These are phyloP conservation scores for Rhodomyrtus tomentosa DNA, from an alignment of 345 rosid genomes.

Conservation along the genomic window DNA sequence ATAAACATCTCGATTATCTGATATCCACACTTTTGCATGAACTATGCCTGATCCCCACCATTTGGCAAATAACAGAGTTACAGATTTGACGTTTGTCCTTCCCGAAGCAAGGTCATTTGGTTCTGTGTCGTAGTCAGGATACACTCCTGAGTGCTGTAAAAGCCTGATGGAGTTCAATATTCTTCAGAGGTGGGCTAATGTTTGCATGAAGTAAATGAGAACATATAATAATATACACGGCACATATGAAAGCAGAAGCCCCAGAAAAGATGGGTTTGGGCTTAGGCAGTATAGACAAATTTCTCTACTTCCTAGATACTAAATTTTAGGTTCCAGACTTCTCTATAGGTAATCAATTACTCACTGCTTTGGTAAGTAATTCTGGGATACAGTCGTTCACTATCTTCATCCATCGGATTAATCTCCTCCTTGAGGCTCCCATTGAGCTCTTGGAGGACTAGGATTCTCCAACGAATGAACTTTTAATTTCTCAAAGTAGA, in stretches of 20 bases:
- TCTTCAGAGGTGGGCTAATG: not conserved
- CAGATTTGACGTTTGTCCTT: constrained; percentile 58
- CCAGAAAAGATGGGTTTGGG: accelerated
- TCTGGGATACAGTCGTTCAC: accelerated
- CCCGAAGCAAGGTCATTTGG: constrained; percentile 58
- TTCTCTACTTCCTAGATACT: not conserved
- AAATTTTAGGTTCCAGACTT: accelerated
- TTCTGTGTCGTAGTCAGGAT: constrained; percentile 61
- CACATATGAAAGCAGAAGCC: accelerated
- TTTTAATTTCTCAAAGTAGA: not conserved
- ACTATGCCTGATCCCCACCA: constrained; percentile 90
- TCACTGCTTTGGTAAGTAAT: not conserved
- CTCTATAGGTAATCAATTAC: not conserved
- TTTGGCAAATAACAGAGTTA: constrained; percentile 43
- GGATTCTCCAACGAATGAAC: accelerated
- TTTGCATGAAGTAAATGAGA: not conserved
- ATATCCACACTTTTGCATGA: constrained; percentile 90
- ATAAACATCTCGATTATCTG: constrained; percentile 55
- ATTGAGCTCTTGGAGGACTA: not conserved
- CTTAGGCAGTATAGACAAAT: not conserved
- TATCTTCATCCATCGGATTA: not conserved
- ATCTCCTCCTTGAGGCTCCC: not conserved
- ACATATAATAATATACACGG: not conserved
- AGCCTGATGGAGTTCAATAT: constrained; percentile 25
- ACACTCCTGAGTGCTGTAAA: constrained; percentile 68